Base-by-base conservation (phyloP, 2,329 filamentous ascomycete species). In the Myriosclerotinia curreyana region DNA sequence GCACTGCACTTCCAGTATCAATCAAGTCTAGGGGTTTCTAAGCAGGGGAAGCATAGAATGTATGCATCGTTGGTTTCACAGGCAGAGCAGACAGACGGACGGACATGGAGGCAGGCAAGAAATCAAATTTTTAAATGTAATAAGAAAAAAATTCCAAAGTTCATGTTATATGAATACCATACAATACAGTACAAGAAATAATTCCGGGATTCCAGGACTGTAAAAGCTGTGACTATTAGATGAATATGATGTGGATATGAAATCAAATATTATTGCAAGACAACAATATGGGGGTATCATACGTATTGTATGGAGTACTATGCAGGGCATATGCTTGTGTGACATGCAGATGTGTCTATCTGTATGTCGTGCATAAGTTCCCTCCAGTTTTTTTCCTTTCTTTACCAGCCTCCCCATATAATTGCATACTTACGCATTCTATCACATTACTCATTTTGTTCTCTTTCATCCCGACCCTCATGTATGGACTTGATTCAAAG, bases 281-380 rank as follows among this genome's bases (percentile, higher is more conserved):
- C 20, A 14, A 0, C 28, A 31, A 31, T 53, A 53, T 53, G 20
- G 31, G 31, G 17, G 28, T 31, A 31, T 31, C 28, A 31, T 5
- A 40, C n/a, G 17, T 44, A 44, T 31, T 54, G 31, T 52, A 36
- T 52, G 31, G 50, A 52, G 50, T 31, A 31, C 28, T 38, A 54
- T 54, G 52, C 52, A 54, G 36, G 52, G 50, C 50, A 53, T 53
- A 40, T 54, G 52, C 52, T 54, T 25, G 36, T 54, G n/a, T 54
- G 36, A 54, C 36, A 22, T 54, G 52, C 52, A 54, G 52, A 55
- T 55, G 53, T 15, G 38, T 42, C 53, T 55, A 6, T 40, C 38
- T 40, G 52, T 54, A 42, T 55, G 53, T 55, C 22, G 22, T 55
- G 53, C 36, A 55, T 55, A 31, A 55, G 38, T 28, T 42, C 15